phyloP scores from a whole-genome alignment of 176 grass and related monocot species.

The Oryza officinalis region DNA sequence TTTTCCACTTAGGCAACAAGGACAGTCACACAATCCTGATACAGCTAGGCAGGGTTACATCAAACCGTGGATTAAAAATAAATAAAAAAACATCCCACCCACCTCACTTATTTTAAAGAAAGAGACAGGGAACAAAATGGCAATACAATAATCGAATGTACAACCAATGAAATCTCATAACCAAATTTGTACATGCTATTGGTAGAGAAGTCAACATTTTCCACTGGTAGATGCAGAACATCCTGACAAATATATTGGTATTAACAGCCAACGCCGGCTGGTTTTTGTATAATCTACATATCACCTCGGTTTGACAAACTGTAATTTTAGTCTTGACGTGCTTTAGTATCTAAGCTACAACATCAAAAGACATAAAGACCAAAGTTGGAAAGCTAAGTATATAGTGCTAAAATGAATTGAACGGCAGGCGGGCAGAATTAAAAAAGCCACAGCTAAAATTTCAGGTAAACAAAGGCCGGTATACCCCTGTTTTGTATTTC shows the following conservation, averaged over 20 bases:
- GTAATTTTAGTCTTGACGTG: constrained; percentile 3
- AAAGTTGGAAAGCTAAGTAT: not conserved
- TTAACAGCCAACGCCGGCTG: not conserved
- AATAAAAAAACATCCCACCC: not conserved
- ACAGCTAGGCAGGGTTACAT: not conserved
- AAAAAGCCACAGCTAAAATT: constrained; percentile 4
- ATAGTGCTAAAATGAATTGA: not conserved
- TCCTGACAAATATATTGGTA: not conserved
- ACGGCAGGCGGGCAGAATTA: not conserved
- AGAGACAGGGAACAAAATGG: not conserved
- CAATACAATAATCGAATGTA: not conserved
- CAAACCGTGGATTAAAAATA: not conserved
- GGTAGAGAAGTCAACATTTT: constrained; percentile 17
- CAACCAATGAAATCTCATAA: not conserved
- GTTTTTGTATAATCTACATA: constrained; percentile 19
- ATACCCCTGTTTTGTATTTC: not conserved
- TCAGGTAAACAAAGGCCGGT: not conserved
- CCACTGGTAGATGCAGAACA: not conserved
- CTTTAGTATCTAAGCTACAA: not conserved
- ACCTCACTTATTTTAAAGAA: not conserved
- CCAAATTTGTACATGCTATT: not conserved
- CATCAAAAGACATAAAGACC: not conserved
- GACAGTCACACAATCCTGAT: not conserved
- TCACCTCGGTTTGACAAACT: not conserved
- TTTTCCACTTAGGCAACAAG: not conserved